A percentile compares a stretch with the other conserved stretches of the same genome.
These are phyloP conservation scores for Rubroboletus pulcherrimus DNA, from an alignment of 768 basidiomycete species.

Conservation along the genomic window DNA sequence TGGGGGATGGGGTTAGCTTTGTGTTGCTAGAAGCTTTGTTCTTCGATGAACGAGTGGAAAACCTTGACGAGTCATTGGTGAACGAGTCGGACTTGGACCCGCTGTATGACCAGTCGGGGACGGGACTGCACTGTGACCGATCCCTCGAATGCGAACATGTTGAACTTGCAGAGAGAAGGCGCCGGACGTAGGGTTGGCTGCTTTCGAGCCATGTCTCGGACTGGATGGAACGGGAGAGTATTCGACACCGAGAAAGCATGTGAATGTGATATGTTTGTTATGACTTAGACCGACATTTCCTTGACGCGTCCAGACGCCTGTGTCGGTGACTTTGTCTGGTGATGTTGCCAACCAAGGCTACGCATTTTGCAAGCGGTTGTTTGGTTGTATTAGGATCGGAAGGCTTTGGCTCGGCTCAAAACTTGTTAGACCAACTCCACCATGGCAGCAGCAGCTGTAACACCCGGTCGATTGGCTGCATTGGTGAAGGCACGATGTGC, in stretches of 20 bases:
- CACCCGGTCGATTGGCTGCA: conserved; percentile 52
- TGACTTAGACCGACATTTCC: not conserved
- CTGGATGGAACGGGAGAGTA: conserved; percentile 7
- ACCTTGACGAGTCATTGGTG: not conserved
- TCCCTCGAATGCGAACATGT: not conserved
- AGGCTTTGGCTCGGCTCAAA: conserved; percentile 9
- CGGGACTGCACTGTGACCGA: not conserved
- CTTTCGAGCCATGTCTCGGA: conserved; percentile 18
- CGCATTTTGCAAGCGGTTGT: conserved; percentile 9
- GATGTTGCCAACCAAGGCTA: too few relatives aligned
- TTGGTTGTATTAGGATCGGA: conserved; percentile 30
- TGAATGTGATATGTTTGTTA: not conserved
- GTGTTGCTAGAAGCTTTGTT: not conserved
- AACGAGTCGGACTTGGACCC: not conserved
- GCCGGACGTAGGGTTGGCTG: conserved; percentile 20
- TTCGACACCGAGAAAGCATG: conserved; percentile 25
- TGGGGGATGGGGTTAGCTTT: not conserved
- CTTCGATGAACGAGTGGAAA: not conserved
- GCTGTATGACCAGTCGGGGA: conserved; percentile 1
- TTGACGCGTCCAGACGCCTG: not conserved
- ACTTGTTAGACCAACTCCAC: not conserved
- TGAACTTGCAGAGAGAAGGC: conserved; percentile 7
- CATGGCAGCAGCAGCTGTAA: conserved; percentile 36
- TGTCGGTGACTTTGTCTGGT: not conserved
- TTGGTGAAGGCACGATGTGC: conserved; percentile 61